Conservation (phyloP, 1,284 basidiomycete genomes). For the Sporisorium scitamineum region DNA sequence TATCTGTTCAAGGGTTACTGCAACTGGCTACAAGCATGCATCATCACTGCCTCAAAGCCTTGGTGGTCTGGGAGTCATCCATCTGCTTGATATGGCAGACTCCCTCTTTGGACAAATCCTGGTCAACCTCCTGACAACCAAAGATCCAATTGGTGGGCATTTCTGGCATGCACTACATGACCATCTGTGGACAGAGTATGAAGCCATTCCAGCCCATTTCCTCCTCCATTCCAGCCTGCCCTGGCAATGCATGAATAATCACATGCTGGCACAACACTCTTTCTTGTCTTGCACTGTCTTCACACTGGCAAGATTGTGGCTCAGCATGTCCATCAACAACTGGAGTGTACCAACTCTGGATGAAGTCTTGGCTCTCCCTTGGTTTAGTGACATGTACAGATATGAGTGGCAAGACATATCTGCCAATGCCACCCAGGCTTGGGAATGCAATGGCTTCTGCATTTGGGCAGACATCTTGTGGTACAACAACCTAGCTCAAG, state of each 20-base stretch:
- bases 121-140: neutral
- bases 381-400: constrained; percentile 10
- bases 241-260: constrained; percentile 5
- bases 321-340: too few species aligned
- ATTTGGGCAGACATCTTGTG: constrained; percentile 12
- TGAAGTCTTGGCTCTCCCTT: constrained; percentile 4
- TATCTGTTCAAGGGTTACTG: too few species aligned
- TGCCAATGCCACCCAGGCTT: constrained; percentile 1
- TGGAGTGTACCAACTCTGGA: neutral
- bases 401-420: constrained; percentile 4
- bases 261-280: constrained; percentile 4
- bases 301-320: constrained; percentile 1
- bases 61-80: constrained; percentile 6
- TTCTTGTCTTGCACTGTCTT: constrained; percentile 2
- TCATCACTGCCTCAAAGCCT: constrained; percentile 1
- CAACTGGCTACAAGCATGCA: constrained; percentile 3
- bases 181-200: constrained; percentile 5
- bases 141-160: neutral
- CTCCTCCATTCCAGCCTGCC: constrained; percentile 3
- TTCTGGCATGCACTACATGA: too few species aligned
- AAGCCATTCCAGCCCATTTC: constrained; percentile 11
- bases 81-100: constrained; percentile 5
- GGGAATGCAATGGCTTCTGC: constrained; percentile 10
- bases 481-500: constrained; percentile 6
- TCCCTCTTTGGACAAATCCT: constrained; percentile 11